Base-by-base conservation (phyloP, 257 asterid genomes). In the Solanum paucissectum region DNA sequence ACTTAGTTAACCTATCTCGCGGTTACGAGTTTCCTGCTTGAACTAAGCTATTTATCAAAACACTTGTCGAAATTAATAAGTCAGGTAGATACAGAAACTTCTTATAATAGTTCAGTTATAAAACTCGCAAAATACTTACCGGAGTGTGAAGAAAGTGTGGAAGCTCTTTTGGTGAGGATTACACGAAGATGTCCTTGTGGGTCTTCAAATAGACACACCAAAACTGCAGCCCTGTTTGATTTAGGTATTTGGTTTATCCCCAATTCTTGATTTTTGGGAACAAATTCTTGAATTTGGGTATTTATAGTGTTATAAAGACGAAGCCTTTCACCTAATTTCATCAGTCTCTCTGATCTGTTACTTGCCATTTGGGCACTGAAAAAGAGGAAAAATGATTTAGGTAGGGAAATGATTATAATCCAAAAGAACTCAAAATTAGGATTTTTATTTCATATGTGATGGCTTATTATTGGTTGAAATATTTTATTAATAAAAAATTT, bases 81-180 rank as follows among this genome's bases (percentile, higher is more conserved):
- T 52, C 60, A 5, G 8, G 9, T 52, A 52, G 23, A 52, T 12
- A 52, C 60, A 14, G 3, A 60, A 60, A 60, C 13, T 23, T 4
- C 0, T 60, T 0, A 46, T 2, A 14, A 60, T 60, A 9, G 29
- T 64, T 68, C 2, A 12, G 5, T 0, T 12, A 68, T 3, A 4
- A 68, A 68, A 68, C 21, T 27, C 18, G 20, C 18, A 68, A 11
- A 68, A 25, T 25, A 27, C 0, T 27, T 29, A 66, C 98, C 98
- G 2, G 98, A 92, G 90, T 95, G 90, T 74, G 96, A 90, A 38
- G 98, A 91, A 37, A 95, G 88, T 2, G 88, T 87, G 9, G 96
- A 94, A 69, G 98, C 93, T 92, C 98, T 90, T 88, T 92, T 90
- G 36, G 98, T 96, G 64, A 96, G 98, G 42, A 96, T 91, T 1